Conservation (phyloP, 2,329 filamentous ascomycete genomes). For the Hymenoscyphus repandus region DNA sequence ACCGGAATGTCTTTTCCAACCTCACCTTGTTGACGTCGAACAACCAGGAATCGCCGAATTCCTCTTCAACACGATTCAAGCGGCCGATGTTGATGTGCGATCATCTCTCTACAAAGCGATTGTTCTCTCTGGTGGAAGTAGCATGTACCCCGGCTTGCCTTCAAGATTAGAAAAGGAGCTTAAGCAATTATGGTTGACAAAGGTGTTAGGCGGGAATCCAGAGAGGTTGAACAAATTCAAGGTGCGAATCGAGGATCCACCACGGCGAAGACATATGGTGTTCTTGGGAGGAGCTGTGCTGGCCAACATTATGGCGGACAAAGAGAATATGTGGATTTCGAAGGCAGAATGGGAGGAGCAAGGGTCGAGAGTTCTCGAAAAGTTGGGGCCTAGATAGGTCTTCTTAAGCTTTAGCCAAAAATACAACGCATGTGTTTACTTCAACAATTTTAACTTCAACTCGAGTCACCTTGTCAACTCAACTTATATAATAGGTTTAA, state of each 20-base stretch:
- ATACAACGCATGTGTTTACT: not conserved
- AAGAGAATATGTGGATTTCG: slow-evolving; percentile 98
- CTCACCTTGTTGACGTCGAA: slow-evolving; percentile 94
- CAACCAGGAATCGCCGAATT: slow-evolving; percentile 96
- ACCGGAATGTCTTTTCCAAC: slow-evolving; percentile 97
- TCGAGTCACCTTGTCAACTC: too few species aligned
- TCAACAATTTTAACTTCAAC: not conserved
- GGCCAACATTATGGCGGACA: slow-evolving; percentile 98
- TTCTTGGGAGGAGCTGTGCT: slow-evolving; percentile 95
- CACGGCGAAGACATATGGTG: slow-evolving; percentile 96
- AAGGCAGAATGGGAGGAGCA: slow-evolving; percentile 97
- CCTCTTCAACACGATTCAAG: slow-evolving; percentile 97
- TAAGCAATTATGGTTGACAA: slow-evolving; percentile 96
- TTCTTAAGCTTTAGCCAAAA: not conserved
- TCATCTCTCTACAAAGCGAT: slow-evolving; percentile 95
- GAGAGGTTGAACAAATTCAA: slow-evolving; percentile 98
- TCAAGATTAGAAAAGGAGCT: slow-evolving; percentile 96
- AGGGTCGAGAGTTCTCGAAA: slow-evolving; percentile 77
- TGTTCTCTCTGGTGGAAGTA: slow-evolving; percentile 91
- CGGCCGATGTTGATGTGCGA: slow-evolving; percentile 91
- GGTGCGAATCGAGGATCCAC: slow-evolving; percentile 97
- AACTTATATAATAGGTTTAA: too few species aligned
- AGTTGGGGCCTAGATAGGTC: slow-evolving; percentile 75
- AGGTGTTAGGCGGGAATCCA: slow-evolving; percentile 83
- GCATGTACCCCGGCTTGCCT: slow-evolving; percentile 97